phyloP scores from a whole-genome alignment of 225 moss, liverwort and hornwort genomes.

The Lunularia cruciata region DNA sequence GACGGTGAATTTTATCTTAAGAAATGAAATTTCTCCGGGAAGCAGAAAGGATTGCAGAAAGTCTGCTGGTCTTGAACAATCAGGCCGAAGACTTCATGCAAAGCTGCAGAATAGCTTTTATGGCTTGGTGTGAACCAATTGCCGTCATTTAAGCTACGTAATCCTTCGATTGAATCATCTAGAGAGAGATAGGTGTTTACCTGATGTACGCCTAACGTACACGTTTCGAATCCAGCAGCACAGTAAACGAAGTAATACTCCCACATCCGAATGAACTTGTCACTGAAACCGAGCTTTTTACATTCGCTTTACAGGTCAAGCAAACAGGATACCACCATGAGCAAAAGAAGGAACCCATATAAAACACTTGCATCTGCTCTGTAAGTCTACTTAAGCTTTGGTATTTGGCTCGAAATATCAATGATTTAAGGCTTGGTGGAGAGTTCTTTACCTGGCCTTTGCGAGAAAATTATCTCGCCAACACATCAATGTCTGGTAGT shows the following conservation, averaged over 20 bases:
- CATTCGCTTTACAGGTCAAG: constrained; percentile 45
- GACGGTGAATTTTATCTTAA: no score
- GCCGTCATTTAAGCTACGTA: background rate
- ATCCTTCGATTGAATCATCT: no score
- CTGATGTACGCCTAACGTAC: constrained; percentile 69
- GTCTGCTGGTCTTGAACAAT: background rate
- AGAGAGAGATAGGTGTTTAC: constrained; percentile 21
- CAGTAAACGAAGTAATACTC: constrained; percentile 82
- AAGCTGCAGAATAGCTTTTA: background rate
- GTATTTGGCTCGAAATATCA: background rate
- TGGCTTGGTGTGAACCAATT: no score
- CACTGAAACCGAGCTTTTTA: constrained; percentile 59
- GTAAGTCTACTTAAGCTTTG: no score
- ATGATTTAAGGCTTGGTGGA: background rate
- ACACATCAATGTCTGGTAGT: constrained; percentile 64
- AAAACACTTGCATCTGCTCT: background rate
- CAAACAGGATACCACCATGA: background rate
- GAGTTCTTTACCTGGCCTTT: constrained; percentile 47
- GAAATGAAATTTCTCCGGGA: background rate
- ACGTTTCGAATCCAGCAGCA: constrained; percentile 64
- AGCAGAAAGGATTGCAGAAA: background rate
- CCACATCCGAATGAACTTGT: constrained; percentile 80
- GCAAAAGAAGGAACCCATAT: no score
- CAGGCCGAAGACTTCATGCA: no score
- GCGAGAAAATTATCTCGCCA: constrained; percentile 73